These are phyloP conservation scores for Phlyctochytrium bullatum DNA, from an alignment of 192 early-diverging fungal species.

Conservation along the genomic window DNA sequence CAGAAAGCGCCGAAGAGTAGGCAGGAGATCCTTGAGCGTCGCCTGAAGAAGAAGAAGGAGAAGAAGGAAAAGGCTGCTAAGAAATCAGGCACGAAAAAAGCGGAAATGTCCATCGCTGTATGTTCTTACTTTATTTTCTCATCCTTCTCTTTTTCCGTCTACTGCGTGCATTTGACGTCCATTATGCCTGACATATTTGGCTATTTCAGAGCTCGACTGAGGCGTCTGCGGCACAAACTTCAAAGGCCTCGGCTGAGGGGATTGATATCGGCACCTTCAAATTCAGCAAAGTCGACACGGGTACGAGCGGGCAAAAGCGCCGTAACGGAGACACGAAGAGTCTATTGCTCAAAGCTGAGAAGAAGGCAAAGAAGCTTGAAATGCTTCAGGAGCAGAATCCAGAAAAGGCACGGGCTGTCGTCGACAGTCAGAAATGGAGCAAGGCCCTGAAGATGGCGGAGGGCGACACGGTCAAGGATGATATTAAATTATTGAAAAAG, in stretches of 20 bases:
- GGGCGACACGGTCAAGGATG: conserved; percentile 93
- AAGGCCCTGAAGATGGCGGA: conserved; percentile 75
- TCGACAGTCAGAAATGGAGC: conserved; percentile 79
- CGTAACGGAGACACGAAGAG: conserved; percentile 36
- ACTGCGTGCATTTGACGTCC: neutral
- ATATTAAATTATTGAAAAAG: conserved; percentile 85
- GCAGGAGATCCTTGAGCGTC: conserved; percentile 74
- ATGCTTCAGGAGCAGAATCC: conserved; percentile 64
- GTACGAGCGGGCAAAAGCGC: conserved; percentile 38
- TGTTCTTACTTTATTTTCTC: neutral
- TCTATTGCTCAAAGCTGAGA: conserved; percentile 47
- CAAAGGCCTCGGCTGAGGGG: conserved; percentile 36
- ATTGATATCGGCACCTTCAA: conserved; percentile 68
- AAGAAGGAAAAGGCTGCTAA: conserved; percentile 57
- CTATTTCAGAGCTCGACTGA: no score
- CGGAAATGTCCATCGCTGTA: neutral
- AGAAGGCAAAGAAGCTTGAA: conserved; percentile 73
- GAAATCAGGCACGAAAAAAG: conserved; percentile 42
- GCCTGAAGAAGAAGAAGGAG: conserved; percentile 58
- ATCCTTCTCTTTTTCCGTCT: neutral
- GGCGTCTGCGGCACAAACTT: neutral
- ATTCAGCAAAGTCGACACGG: conserved; percentile 63
- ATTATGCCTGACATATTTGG: neutral
- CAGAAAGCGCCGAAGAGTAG: conserved; percentile 43
- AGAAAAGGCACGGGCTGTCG: conserved; percentile 58